These are phyloP conservation scores for Mentha longifolia DNA, from an alignment of 257 asterid species.

Conservation along the genomic window DNA sequence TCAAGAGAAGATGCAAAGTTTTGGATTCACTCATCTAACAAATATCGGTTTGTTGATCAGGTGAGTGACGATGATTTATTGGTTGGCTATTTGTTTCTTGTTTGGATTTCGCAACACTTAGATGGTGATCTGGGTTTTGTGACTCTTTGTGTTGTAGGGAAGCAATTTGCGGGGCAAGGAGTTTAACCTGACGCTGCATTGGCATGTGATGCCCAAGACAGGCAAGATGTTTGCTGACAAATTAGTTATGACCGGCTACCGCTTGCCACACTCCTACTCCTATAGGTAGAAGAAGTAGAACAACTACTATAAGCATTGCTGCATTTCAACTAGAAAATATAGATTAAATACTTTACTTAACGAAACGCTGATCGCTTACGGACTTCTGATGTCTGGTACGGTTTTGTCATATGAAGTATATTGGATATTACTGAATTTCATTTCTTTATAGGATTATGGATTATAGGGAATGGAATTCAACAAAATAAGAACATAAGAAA, in stretches of 20 bases:
- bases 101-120: background rate
- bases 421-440: background rate
- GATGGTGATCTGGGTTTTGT: background rate
- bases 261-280: slow-evolving; percentile 8
- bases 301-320: no score
- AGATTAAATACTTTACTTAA: background rate
- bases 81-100: background rate
- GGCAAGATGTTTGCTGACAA: slow-evolving; percentile 86
- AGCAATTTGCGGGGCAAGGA: slow-evolving; percentile 81
- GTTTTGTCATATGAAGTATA: background rate
- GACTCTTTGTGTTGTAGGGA: slow-evolving; percentile 48
- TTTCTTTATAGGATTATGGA: background rate
- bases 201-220: slow-evolving; percentile 95
- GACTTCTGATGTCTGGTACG: background rate
- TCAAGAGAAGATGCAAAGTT: slow-evolving; percentile 59
- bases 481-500: no score
- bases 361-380: background rate
- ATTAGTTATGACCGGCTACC: slow-evolving; percentile 29
- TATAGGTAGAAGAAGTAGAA: slow-evolving; percentile 3
- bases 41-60: slow-evolving; percentile 68
- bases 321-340: background rate
- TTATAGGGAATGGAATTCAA: no score
- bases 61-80: slow-evolving; percentile 32
- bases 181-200: slow-evolving; percentile 80
- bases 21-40: slow-evolving; percentile 63